phyloP scores from a whole-genome alignment of 495 filamentous ascomycete genomes.

The Trichoderma virens region DNA sequence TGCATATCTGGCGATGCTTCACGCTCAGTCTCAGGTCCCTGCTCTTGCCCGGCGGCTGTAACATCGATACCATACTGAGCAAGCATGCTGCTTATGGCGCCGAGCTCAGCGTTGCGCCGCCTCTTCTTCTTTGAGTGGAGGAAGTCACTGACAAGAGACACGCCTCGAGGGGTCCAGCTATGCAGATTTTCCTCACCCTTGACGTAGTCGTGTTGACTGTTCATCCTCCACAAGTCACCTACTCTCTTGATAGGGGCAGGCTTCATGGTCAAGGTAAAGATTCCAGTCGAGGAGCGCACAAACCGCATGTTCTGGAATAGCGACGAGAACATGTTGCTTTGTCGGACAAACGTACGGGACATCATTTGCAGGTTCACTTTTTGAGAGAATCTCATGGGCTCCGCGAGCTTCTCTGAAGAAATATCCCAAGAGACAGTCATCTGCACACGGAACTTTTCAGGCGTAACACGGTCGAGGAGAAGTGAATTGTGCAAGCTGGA shows the following conservation, averaged over 20 bases:
- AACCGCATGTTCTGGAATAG: slow-evolving; percentile 79
- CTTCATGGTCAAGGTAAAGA: slow-evolving; percentile 79
- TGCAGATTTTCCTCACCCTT: slow-evolving; percentile 84
- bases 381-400: slow-evolving; percentile 77
- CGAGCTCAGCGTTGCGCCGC: slow-evolving; percentile 66
- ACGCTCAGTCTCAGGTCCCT: neutral
- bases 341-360: slow-evolving; percentile 74
- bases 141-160: slow-evolving; percentile 80
- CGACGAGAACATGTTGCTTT: slow-evolving; percentile 76
- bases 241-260: slow-evolving; percentile 85
- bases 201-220: slow-evolving; percentile 85
- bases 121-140: slow-evolving; percentile 61
- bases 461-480: slow-evolving; percentile 79
- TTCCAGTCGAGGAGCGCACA: slow-evolving; percentile 74
- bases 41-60: neutral
- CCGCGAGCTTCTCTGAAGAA: slow-evolving; percentile 64
- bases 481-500: slow-evolving; percentile 87
- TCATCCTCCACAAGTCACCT: slow-evolving; percentile 94
- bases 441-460: slow-evolving; percentile 86
- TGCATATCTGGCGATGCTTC: neutral
- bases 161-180: slow-evolving; percentile 80
- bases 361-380: slow-evolving; percentile 75
- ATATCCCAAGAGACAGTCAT: slow-evolving; percentile 81
- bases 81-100: slow-evolving; percentile 68
- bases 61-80: slow-evolving; percentile 31